Percentiles rank a stretch among this genome's conserved stretches.
Evolutionary conservation across 805 yeast genomes (phyloP).

Genomic region (Ogataea ramenticola): DNA sequence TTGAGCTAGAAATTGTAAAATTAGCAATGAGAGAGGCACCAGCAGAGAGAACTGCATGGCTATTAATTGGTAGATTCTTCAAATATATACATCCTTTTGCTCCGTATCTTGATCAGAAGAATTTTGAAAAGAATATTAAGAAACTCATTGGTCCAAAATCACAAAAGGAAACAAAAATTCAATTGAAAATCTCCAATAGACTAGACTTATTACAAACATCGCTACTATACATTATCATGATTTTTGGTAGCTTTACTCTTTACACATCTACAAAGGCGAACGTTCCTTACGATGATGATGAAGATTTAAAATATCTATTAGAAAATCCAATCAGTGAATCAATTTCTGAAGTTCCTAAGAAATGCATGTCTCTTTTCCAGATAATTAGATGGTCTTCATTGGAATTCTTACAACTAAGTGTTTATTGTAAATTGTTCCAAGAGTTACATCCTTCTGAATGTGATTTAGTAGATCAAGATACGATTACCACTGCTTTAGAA

Average conservation of each 20-base stretch:
- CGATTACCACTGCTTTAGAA: constrained; percentile 28
- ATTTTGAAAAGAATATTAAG: constrained; percentile 24
- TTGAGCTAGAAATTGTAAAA: constrained; percentile 10
- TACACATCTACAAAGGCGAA: constrained; percentile 17
- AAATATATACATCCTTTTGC: constrained; percentile 36
- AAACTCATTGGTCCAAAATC: constrained; percentile 29
- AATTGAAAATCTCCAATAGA: constrained; percentile 28
- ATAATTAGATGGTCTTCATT: constrained; percentile 31
- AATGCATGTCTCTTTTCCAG: constrained; percentile 34
- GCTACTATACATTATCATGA: constrained; percentile 30
- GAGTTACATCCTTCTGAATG: constrained; percentile 40
- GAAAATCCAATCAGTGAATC: constrained; percentile 32
- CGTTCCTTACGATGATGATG: constrained; percentile 18
- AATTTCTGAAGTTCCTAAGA: constrained; percentile 30
- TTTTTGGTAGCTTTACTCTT: constrained; percentile 35
- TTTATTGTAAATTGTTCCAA: constrained; percentile 33
- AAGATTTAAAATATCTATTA: constrained; percentile 25
- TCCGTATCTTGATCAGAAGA: constrained; percentile 37
- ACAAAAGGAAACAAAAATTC: constrained; percentile 20
- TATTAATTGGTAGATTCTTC: constrained; percentile 35
- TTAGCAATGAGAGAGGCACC: constrained; percentile 26
- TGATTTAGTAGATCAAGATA: constrained; percentile 34
- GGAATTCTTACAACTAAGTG: constrained; percentile 35
- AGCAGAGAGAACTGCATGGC: constrained; percentile 29
- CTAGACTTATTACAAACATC: constrained; percentile 35